Percentiles rank a stretch among this genome's conserved stretches.
These are phyloP conservation scores for Cylindrodendrum hubeiense DNA, from an alignment of 2,329 filamentous ascomycete genomes.

Conservation along the genomic window DNA sequence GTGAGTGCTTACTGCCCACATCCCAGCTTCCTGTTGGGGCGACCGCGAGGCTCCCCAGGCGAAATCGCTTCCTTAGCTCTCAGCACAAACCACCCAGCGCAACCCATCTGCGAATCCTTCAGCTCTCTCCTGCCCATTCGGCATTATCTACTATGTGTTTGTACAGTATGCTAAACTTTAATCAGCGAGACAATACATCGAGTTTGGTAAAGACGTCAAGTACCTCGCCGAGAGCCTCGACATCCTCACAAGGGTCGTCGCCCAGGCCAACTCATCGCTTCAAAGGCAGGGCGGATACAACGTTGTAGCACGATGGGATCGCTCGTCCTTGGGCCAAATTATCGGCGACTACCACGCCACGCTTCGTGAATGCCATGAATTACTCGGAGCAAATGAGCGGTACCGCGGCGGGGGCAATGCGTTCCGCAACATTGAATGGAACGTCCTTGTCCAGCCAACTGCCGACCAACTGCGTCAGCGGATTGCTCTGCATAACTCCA, in stretches of 20 bases:
- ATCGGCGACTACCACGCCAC: constrained; percentile 49
- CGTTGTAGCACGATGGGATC: constrained; percentile 40
- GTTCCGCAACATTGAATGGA: constrained; percentile 52
- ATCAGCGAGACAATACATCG: constrained; percentile 47
- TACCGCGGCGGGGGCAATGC: constrained; percentile 44
- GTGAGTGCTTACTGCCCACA: constrained; percentile 40
- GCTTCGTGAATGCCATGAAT: constrained; percentile 46
- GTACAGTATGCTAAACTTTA: constrained; percentile 16
- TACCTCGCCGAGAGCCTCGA: constrained; percentile 48
- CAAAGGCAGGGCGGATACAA: constrained; percentile 37
- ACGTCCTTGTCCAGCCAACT: constrained; percentile 49
- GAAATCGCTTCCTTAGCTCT: constrained; percentile 6
- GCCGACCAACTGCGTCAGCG: constrained; percentile 48
- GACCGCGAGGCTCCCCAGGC: constrained; percentile 33
- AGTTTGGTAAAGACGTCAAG: constrained; percentile 49
- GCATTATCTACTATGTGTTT: not conserved
- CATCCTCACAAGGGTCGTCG: constrained; percentile 46
- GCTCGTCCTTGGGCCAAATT: constrained; percentile 39
- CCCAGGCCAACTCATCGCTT: constrained; percentile 44
- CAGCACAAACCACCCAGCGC: constrained; percentile 10
- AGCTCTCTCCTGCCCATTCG: not conserved
- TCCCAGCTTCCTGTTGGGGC: constrained; percentile 20
- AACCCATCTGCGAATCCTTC: constrained; percentile 1
- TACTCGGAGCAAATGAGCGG: constrained; percentile 46
- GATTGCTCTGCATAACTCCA: constrained; percentile 51